Base-by-base conservation (phyloP, 208 protist genomes). In the Spongospora subterranea region DNA sequence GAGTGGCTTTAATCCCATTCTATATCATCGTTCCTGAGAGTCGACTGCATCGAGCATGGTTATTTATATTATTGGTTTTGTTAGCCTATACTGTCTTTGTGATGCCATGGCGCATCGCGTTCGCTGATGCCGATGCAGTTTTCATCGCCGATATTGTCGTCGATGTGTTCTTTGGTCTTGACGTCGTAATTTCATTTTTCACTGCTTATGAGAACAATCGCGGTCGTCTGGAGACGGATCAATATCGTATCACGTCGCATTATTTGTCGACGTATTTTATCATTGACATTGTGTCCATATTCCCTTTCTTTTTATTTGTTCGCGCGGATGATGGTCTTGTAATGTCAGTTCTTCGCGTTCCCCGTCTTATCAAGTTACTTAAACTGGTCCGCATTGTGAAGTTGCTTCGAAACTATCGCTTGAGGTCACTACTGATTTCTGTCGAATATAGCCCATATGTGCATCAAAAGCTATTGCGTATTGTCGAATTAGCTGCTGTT, bases 381-480 rank as follows among this genome's bases (percentile, higher is more conserved):
- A 82, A 82, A 35, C 71, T 82, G n/a, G 6, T 82, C n/a, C 71
- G 71, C 6, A 43, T 82, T n/a, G 6, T 82, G 35, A 82, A 82
- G 71, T 20, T 82, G 35, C n/a, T 43, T 6, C 6, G n/a, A 35
- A 6, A 39, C 11, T 82, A 82, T 43, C 71, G 71, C 17, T 35
- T 82, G 13, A 6, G 50, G 50, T 6, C 17, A 20, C 40, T 43
- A 20, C n/a, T 43, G 6, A 82, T 82, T 20, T 35, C 71, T n/a
- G 6, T 82, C 71, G 71, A 82, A n/a, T 82, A 39, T n/a, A 82
- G 40, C 71, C 71, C 71, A 43, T 82, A 45, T n/a, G 71, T 82
- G 17, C 71, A 82, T 43, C 35, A 82, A n/a, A 82, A 82, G 35
- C 13, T 82, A 6, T 39, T 35, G 6, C 71, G 71, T 43, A 82